Percentiles rank a stretch among this genome's conserved stretches.
These are phyloP conservation scores for Schoenoplectus tabernaemontani DNA, from an alignment of 202 grass and related monocot species.

Conservation along the genomic window DNA sequence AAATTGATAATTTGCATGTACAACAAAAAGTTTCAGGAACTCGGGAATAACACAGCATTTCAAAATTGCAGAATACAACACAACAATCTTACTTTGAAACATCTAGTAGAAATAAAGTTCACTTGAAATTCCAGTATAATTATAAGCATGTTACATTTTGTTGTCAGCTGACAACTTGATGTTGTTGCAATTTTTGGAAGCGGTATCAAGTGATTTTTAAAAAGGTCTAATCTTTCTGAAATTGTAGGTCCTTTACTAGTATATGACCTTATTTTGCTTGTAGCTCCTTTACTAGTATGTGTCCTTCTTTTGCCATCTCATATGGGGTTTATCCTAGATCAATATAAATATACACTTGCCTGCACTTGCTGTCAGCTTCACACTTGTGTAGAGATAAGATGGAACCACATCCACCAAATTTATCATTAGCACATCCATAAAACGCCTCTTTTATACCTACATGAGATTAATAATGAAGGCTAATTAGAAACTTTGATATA, in stretches of 20 bases:
- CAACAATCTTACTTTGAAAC: not conserved
- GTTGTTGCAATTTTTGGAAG: not conserved
- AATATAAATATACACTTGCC: conserved; percentile 18
- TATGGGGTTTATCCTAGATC: not conserved
- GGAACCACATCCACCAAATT: conserved; percentile 94
- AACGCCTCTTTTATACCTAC: conserved; percentile 72
- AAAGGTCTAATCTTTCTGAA: not conserved
- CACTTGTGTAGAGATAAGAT: conserved; percentile 65
- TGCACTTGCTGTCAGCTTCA: conserved; percentile 35
- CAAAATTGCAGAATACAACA: not conserved
- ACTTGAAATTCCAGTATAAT: not conserved
- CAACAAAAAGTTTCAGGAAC: not conserved
- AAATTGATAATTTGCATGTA: not conserved
- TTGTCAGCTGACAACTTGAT: not conserved
- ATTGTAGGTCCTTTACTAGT: not conserved
- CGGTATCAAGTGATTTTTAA: not conserved
- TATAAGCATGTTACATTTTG: not conserved
- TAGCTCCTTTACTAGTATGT: too few relatives aligned
- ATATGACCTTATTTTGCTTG: too few relatives aligned
- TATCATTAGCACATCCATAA: conserved; percentile 84
- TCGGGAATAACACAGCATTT: not conserved
- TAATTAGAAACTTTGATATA: not conserved
- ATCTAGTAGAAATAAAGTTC: not conserved
- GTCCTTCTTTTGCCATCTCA: not conserved
- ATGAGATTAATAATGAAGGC: conserved; percentile 13